Percentiles rank a stretch among this genome's conserved stretches.
phyloP scores from a whole-genome alignment of 1,284 basidiomycete species.

The Malassezia sympodialis region DNA sequence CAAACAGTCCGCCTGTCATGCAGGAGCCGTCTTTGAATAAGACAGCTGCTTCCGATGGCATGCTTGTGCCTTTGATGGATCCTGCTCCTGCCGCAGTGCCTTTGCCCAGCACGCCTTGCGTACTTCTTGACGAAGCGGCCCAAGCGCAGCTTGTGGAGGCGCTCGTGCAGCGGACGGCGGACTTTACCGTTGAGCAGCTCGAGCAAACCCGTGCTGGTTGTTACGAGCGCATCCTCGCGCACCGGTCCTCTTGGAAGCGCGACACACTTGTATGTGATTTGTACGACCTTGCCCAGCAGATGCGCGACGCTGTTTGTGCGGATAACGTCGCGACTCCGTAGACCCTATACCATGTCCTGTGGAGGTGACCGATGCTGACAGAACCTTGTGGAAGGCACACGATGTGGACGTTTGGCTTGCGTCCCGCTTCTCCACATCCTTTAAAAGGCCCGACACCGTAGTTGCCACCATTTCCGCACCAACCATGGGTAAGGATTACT shows the following conservation, averaged over 20 bases:
- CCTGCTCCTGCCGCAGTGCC: neutral
- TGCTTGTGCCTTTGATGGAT: neutral
- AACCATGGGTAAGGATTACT: conserved; percentile 46
- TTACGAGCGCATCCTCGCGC: conserved; percentile 69
- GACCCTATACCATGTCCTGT: neutral
- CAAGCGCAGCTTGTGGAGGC: conserved; percentile 17
- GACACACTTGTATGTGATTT: conserved; percentile 54
- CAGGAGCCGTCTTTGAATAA: neutral
- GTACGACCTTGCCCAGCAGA: conserved; percentile 13
- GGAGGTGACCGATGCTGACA: neutral
- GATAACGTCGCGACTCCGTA: neutral
- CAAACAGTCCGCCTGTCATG: neutral
- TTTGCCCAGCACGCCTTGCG: conserved; percentile 17
- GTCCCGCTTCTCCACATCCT: conserved; percentile 6
- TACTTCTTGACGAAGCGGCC: conserved; percentile 10
- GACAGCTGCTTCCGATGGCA: conserved; percentile 11
- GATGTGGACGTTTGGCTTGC: neutral
- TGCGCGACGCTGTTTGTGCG: neutral
- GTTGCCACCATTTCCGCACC: neutral
- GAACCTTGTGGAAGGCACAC: conserved; percentile 17
- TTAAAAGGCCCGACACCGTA: neutral
- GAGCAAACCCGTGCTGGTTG: conserved; percentile 81
- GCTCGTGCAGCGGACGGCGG: conserved; percentile 20
- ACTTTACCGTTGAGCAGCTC: conserved; percentile 63
- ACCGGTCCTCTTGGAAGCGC: conserved; percentile 72